phyloP scores from a whole-genome alignment of 2,329 filamentous ascomycete genomes.

The Aspergillus fructus region DNA sequence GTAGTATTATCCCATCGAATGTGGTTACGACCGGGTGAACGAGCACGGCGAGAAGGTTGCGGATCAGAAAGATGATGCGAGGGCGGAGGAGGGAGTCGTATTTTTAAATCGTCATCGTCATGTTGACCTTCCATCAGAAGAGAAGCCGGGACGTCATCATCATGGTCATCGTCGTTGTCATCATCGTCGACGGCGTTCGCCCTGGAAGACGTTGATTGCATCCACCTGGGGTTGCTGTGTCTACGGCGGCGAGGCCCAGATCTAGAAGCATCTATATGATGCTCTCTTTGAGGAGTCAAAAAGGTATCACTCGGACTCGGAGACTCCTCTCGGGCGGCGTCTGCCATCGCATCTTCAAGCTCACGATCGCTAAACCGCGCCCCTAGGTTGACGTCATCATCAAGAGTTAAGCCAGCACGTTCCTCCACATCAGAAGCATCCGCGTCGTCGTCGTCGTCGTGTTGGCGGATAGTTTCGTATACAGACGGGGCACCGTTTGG shows the following conservation, averaged over 20 bases:
- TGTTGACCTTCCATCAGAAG: conserved; percentile 58
- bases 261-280: conserved; percentile 16
- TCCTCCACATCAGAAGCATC: conserved; percentile 48
- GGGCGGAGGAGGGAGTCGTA: conserved; percentile 39
- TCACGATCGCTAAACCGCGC: conserved; percentile 57
- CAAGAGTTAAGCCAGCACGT: conserved; percentile 48
- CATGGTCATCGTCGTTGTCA: conserved; percentile 48
- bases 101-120: conserved; percentile 35
- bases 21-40: conserved; percentile 43
- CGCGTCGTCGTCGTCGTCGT: conserved; percentile 46
- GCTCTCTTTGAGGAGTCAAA: conserved; percentile 28
- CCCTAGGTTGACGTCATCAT: conserved; percentile 49
- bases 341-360: conserved; percentile 56
- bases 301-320: conserved; percentile 45
- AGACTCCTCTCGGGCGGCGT: conserved; percentile 50
- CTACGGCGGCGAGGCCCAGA: conserved; percentile 26
- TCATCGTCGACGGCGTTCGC: conserved; percentile 55
- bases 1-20: conserved; percentile 53
- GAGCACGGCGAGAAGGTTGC: conserved; percentile 34
- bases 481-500: conserved; percentile 51
- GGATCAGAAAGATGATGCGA: conserved; percentile 25
- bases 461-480: conserved; percentile 48
- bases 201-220: conserved; percentile 28
- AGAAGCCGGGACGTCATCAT: conserved; percentile 65
- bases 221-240: conserved; percentile 32